phyloP scores from a whole-genome alignment of 1,284 basidiomycete species.

The Boletus calvinii region DNA sequence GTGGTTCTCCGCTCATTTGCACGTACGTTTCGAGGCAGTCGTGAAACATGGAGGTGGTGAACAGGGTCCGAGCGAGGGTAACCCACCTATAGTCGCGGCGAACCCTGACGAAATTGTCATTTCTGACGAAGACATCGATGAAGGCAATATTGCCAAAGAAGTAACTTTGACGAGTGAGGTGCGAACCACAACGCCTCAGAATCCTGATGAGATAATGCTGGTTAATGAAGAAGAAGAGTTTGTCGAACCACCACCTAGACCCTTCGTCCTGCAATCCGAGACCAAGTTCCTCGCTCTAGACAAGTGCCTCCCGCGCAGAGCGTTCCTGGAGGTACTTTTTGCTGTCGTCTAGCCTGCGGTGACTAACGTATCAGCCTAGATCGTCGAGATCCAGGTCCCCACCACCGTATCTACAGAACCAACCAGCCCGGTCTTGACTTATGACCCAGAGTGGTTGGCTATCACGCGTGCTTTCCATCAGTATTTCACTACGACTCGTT shows the following conservation, averaged over 20 bases:
- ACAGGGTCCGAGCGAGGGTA: not conserved
- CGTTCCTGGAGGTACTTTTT: slow-evolving; percentile 80
- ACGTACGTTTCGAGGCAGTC: slow-evolving; percentile 78
- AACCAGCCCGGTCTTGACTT: slow-evolving; percentile 49
- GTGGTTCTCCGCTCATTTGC: slow-evolving; percentile 97
- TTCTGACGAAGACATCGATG: slow-evolving; percentile 48
- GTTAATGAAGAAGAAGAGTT: slow-evolving; percentile 57
- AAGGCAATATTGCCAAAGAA: slow-evolving; percentile 14
- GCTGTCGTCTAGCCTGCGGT: not conserved
- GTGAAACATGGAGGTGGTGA: slow-evolving; percentile 36
- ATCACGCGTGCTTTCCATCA: slow-evolving; percentile 86
- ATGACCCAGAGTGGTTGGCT: slow-evolving; percentile 92
- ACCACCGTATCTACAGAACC: slow-evolving; percentile 6
- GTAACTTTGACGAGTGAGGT: not conserved
- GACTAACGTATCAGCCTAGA: slow-evolving; percentile 41
- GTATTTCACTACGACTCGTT: slow-evolving; percentile 59
- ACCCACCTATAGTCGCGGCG: not conserved
- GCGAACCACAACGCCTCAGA: slow-evolving; percentile 27
- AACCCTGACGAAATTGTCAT: slow-evolving; percentile 72
- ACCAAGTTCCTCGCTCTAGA: slow-evolving; percentile 92
- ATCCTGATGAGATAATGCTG: slow-evolving; percentile 72
- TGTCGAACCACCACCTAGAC: slow-evolving; percentile 38
- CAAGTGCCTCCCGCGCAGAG: slow-evolving; percentile 82
- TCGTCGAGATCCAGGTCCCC: slow-evolving; percentile 59
- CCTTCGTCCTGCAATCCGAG: slow-evolving; percentile 29